Conservation (phyloP, 2,329 filamentous ascomycete genomes). For the Lachnellula hyalina region DNA sequence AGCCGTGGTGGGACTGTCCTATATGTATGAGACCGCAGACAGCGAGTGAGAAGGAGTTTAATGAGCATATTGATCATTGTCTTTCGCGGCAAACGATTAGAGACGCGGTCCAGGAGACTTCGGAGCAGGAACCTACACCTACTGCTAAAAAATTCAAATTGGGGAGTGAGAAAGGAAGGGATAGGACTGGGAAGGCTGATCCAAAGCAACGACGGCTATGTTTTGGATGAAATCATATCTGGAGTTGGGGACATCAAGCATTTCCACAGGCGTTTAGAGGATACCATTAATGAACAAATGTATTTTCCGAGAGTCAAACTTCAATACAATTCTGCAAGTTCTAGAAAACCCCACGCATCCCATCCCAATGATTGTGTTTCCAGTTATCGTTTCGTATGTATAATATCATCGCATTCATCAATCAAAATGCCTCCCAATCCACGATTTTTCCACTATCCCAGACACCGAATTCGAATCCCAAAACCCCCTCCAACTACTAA, state of each 20-base stretch:
- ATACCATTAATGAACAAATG: not conserved
- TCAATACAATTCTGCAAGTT: not conserved
- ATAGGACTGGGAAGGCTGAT: slow-evolving; percentile 7
- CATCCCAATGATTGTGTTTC: not conserved
- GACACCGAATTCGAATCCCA: not conserved
- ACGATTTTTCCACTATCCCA: not conserved
- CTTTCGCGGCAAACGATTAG: slow-evolving; percentile 81
- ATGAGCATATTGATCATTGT: slow-evolving; percentile 88
- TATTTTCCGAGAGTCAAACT: not conserved
- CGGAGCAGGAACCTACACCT: slow-evolving; percentile 14
- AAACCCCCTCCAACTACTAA: not conserved
- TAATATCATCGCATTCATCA: slow-evolving; percentile 6
- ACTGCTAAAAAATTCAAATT: slow-evolving; percentile 12
- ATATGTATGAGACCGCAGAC: slow-evolving; percentile 75
- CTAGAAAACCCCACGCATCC: not conserved
- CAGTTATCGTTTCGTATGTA: not conserved
- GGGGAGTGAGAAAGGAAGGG: slow-evolving; percentile 4
- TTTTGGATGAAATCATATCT: slow-evolving; percentile 9
- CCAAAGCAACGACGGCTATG: slow-evolving; percentile 17
- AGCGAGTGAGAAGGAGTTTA: slow-evolving; percentile 73
- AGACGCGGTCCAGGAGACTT: slow-evolving; percentile 62
- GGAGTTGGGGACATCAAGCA: not conserved
- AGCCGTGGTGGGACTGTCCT: slow-evolving; percentile 75
- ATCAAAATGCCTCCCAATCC: not conserved
- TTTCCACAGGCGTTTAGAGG: not conserved